Conservation (phyloP, 306 rosid genomes). For the cucumber (Cucumis sativus) region Cucumber_9930_V3 NC_026657.2:9646501-9647000, state of each 20-base stretch:
- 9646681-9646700: not conserved
- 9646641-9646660: not conserved
- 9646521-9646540: too few species aligned
- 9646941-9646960: constrained; percentile 36
- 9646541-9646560: not conserved
- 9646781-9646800: not conserved
- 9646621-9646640: not conserved
- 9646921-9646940: constrained; percentile 17
- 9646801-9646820: not conserved
- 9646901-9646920: constrained; percentile 19
- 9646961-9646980: not conserved
- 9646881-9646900: not conserved
- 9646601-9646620: not conserved
- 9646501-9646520: too few species aligned
- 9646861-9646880: not conserved
- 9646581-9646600: not conserved
- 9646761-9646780: not conserved
- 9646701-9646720: not conserved
- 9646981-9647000: not conserved
- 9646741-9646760: not conserved
- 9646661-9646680: not conserved
- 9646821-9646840: not conserved
- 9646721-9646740: not conserved
- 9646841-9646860: constrained; percentile 18
- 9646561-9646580: not conserved